Conservation (phyloP, 169 alveolate species). For the Plasmodium gaboni region DNA sequence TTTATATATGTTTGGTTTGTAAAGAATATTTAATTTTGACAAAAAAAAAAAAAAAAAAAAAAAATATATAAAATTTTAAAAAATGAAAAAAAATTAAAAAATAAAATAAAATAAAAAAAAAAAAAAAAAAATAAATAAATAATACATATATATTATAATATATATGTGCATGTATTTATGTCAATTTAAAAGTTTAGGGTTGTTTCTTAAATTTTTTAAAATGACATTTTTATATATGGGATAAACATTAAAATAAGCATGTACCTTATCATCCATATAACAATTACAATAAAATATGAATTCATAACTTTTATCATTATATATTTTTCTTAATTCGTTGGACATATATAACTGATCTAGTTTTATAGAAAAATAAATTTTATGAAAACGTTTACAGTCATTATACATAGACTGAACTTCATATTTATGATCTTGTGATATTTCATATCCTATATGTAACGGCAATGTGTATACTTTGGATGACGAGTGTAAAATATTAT, state of each 20-base stretch:
- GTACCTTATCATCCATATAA: constrained; percentile 49
- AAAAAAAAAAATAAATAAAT: no score
- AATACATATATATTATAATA: background rate
- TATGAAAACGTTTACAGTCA: constrained; percentile 80
- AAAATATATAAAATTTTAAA: no score
- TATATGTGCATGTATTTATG: background rate
- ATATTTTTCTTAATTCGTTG: constrained; percentile 61
- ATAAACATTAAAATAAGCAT: constrained; percentile 28
- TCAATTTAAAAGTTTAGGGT: constrained; percentile 31
- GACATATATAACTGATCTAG: constrained; percentile 57
- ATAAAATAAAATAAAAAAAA: no score
- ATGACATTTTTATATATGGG: constrained; percentile 31
- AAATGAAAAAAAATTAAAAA: no score
- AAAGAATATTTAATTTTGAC: no score
- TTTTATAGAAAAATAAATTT: constrained; percentile 76
- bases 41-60: no score
- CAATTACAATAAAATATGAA: constrained; percentile 79
- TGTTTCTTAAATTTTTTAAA: constrained; percentile 34
- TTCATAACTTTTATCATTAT: constrained; percentile 75
- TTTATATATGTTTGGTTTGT: no score
- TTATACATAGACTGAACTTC: constrained; percentile 77
- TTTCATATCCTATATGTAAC: constrained; percentile 73
- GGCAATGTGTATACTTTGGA: constrained; percentile 19
- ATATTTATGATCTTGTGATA: constrained; percentile 9
- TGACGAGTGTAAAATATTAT: constrained; percentile 20